Conservation (phyloP, 1,139 yeast species). For the Magnusiomyces tetraspermus region DNA sequence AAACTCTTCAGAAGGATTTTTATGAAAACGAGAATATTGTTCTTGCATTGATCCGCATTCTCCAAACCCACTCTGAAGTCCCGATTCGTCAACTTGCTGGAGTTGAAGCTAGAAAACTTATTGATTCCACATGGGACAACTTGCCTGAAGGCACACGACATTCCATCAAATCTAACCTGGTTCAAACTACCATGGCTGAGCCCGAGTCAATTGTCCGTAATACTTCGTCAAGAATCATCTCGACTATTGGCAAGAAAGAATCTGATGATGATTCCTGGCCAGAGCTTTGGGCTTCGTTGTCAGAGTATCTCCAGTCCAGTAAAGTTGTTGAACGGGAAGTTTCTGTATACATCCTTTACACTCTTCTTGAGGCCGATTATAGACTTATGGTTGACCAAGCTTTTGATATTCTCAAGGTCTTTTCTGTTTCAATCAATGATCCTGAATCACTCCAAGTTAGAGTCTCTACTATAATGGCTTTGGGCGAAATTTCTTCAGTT, state of each 20-base stretch:
- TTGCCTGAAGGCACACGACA: slow-evolving; percentile 39
- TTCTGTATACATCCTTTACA: slow-evolving; percentile 68
- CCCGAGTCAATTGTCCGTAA: slow-evolving; percentile 68
- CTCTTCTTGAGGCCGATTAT: slow-evolving; percentile 62
- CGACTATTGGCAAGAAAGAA: slow-evolving; percentile 76
- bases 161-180: slow-evolving; percentile 56
- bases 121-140: slow-evolving; percentile 60
- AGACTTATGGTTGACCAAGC: slow-evolving; percentile 55
- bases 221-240: slow-evolving; percentile 78
- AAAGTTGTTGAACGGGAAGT: slow-evolving; percentile 63
- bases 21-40: slow-evolving; percentile 64
- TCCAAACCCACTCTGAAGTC: slow-evolving; percentile 55
- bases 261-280: slow-evolving; percentile 64
- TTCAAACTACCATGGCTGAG: slow-evolving; percentile 61
- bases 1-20: slow-evolving; percentile 61
- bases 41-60: slow-evolving; percentile 74
- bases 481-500: slow-evolving; percentile 65
- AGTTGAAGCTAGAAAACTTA: slow-evolving; percentile 86
- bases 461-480: slow-evolving; percentile 72
- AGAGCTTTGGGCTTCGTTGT: slow-evolving; percentile 62
- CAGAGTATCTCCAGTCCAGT: slow-evolving; percentile 54
- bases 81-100: slow-evolving; percentile 78
- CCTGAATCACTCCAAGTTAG: slow-evolving; percentile 59
- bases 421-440: slow-evolving; percentile 59
- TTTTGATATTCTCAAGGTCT: slow-evolving; percentile 59